Evolutionary conservation across 225 moss, liverwort and hornwort species (phyloP).

Genomic region (Asterella californica): DNA sequence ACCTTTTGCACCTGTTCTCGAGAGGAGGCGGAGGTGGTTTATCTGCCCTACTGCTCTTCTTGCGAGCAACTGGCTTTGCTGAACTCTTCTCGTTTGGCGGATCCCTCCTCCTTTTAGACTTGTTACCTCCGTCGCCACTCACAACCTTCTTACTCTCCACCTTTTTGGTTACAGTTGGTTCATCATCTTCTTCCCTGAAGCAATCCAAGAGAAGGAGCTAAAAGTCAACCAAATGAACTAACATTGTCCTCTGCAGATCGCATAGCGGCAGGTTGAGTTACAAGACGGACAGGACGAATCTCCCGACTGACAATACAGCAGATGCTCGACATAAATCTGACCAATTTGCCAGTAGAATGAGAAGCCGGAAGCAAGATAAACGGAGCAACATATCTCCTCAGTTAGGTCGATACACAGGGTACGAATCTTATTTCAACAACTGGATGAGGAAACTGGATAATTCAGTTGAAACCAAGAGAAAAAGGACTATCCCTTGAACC

Average conservation of each 20-base stretch:
- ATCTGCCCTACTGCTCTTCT: slow-evolving; percentile 13
- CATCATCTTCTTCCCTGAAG: slow-evolving; percentile 6
- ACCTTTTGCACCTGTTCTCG: slow-evolving; percentile 58
- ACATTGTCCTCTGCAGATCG: background rate
- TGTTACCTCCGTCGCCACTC: background rate
- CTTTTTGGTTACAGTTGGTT: background rate
- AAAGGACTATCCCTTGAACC: no score
- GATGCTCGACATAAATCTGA: no score
- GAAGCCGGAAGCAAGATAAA: no score
- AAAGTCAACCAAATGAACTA: background rate
- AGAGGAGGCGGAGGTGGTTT: slow-evolving; percentile 34
- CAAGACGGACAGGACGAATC: background rate
- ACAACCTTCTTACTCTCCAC: slow-evolving; percentile 4
- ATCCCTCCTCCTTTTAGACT: background rate
- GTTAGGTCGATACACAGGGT: no score
- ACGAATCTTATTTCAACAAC: no score
- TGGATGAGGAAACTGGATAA: no score
- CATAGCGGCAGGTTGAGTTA: background rate
- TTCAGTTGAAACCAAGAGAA: no score
- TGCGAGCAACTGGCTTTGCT: slow-evolving; percentile 7
- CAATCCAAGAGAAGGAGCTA: background rate
- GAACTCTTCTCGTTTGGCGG: background rate
- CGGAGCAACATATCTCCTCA: no score
- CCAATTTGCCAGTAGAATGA: no score
- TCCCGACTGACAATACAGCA: background rate